Evolutionary conservation across 2,329 filamentous ascomycete species (phyloP).

Genomic region (Zopfia rhizophila): DNA sequence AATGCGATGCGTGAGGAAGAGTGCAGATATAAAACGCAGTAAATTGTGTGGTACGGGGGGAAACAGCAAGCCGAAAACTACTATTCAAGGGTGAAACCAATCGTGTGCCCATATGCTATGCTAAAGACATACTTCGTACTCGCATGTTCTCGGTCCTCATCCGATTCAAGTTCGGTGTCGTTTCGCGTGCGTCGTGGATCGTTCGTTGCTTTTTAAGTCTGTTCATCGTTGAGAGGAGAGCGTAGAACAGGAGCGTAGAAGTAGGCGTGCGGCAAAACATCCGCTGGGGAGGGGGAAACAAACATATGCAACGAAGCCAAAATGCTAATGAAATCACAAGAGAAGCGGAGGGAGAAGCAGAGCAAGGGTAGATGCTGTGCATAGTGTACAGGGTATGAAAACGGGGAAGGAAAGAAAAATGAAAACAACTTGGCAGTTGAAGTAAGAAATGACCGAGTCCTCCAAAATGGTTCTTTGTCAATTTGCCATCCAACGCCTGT

Average conservation of each 20-base stretch:
- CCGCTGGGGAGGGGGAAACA: constrained; percentile 10
- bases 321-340: constrained; percentile 14
- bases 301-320: constrained; percentile 4
- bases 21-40: constrained; percentile 11
- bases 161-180: constrained; percentile 20
- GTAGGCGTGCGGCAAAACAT: constrained; percentile 2
- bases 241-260: constrained; percentile 7
- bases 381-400: constrained; percentile 44
- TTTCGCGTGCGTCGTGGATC: constrained; percentile 37
- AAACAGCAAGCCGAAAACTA: constrained; percentile 21
- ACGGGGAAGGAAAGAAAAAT: constrained; percentile 17
- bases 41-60: too few species aligned
- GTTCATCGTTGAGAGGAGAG: constrained; percentile 21
- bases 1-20: constrained; percentile 29
- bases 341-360: constrained; percentile 14
- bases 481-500: constrained; percentile 11
- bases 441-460: constrained; percentile 14
- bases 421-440: constrained; percentile 4
- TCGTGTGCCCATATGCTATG: constrained; percentile 16
- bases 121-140: constrained; percentile 22
- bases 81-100: constrained; percentile 24
- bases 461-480: constrained; percentile 9
- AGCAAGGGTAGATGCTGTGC: constrained; percentile 23
- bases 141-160: constrained; percentile 27
- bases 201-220: constrained; percentile 26